Evolutionary conservation across 163 green algal species (phyloP).

Genomic region (Coccomyxa subellipsoidea): DNA sequence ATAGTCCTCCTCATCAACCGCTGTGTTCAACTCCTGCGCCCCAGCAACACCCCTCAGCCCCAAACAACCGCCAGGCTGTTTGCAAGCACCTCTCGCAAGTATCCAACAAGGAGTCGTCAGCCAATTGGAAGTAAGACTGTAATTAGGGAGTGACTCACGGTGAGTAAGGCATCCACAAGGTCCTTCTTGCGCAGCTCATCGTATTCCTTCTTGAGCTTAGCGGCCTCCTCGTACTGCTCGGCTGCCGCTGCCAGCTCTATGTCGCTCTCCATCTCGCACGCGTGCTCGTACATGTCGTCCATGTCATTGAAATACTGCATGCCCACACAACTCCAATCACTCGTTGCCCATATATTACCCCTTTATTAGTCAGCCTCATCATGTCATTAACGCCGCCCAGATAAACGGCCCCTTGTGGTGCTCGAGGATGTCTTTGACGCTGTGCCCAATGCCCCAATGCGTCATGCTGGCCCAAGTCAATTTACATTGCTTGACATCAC

Average conservation of each 20-base stretch:
- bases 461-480: no score
- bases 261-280: constrained; percentile 27
- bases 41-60: neutral
- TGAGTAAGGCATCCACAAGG: neutral
- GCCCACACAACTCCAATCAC: neutral
- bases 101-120: neutral
- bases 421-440: no score
- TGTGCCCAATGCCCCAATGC: no score
- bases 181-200: constrained; percentile 5
- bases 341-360: neutral
- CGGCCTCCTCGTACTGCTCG: constrained; percentile 50
- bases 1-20: constrained; percentile 67
- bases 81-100: neutral
- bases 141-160: neutral
- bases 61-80: neutral
- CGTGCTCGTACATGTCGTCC: constrained; percentile 29
- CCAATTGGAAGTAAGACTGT: neutral
- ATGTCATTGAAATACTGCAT: constrained; percentile 38
- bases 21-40: constrained; percentile 36
- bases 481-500: neutral
- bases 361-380: no score
- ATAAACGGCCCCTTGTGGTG: no score
- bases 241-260: constrained; percentile 33
- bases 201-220: constrained; percentile 23
- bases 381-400: no score